Evolutionary conservation across 1,284 basidiomycete genomes (phyloP).

Genomic region (Boletus austroedulis): DNA sequence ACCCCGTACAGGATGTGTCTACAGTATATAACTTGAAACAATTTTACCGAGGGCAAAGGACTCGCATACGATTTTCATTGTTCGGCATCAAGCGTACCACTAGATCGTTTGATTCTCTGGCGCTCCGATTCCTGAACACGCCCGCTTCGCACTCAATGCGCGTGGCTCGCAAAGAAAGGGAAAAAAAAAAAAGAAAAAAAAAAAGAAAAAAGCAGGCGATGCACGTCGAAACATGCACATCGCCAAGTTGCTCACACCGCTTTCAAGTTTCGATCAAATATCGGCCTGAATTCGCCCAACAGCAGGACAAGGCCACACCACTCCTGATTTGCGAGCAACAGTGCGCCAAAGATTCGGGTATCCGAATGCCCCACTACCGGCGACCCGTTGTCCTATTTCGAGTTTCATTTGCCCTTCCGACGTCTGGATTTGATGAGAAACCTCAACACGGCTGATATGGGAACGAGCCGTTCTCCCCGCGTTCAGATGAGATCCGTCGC

Average conservation of each 20-base stretch:
- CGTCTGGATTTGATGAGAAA: constrained; percentile 1
- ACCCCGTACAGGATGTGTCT: neutral
- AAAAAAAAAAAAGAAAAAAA: neutral
- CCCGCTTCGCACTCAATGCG: neutral
- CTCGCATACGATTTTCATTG: neutral
- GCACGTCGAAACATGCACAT: neutral
- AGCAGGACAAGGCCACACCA: neutral
- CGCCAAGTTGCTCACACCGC: neutral
- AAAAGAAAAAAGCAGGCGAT: neutral
- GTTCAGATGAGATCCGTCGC: neutral
- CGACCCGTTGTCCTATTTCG: neutral
- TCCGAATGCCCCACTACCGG: neutral
- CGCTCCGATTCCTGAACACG: neutral
- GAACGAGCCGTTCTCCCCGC: neutral
- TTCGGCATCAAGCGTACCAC: neutral
- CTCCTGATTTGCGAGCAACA: neutral
- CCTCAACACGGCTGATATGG: neutral
- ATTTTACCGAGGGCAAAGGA: too few relatives aligned
- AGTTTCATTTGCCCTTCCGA: neutral
- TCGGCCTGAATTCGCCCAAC: neutral
- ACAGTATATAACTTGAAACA: too few relatives aligned
- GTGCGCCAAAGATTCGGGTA: neutral
- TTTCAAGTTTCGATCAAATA: neutral
- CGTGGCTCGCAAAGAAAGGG: neutral
- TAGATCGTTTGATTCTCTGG: neutral